Percentiles rank a stretch among this genome's conserved stretches.
Conservation (phyloP, 164 flowering plant species). For the Vitis riparia region DNA sequence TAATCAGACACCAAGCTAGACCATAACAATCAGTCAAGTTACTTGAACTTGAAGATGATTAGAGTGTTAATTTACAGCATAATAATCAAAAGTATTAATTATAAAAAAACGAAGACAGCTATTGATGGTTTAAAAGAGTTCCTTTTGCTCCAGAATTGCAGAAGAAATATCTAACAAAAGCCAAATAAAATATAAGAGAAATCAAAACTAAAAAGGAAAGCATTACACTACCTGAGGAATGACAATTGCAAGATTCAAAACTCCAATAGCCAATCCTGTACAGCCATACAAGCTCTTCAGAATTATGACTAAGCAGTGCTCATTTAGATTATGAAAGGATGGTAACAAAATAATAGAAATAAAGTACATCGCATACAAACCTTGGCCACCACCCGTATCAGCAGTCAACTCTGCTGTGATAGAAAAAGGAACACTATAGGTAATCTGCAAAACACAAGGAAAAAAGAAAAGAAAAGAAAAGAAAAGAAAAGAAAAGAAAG, state of each 20-base stretch:
- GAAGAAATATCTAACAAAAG: neutral
- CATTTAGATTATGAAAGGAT: constrained; percentile 1
- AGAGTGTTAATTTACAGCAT: no score
- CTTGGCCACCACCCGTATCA: constrained; percentile 98
- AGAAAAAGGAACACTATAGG: constrained; percentile 93
- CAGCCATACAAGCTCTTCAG: neutral
- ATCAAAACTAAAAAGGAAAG: neutral
- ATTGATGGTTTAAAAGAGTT: no score
- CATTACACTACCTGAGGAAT: constrained; percentile 71
- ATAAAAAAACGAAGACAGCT: no score
- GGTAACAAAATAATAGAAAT: neutral
- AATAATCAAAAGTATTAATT: no score
- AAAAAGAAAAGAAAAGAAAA: neutral
- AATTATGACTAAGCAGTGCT: constrained; percentile 4
- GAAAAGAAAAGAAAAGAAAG: neutral
- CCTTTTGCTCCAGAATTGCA: no score
- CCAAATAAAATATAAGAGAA: neutral
- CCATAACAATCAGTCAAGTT: neutral
- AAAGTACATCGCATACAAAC: constrained; percentile 32
- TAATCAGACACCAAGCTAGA: neutral
- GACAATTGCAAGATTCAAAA: constrained; percentile 92
- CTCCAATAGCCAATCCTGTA: constrained; percentile 95
- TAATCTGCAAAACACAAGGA: constrained; percentile 55
- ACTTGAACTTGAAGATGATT: no score
- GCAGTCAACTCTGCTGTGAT: constrained; percentile 91